Evolutionary conservation across 2,329 filamentous ascomycete genomes (phyloP).

Genomic region (Claviceps lovelessii): DNA sequence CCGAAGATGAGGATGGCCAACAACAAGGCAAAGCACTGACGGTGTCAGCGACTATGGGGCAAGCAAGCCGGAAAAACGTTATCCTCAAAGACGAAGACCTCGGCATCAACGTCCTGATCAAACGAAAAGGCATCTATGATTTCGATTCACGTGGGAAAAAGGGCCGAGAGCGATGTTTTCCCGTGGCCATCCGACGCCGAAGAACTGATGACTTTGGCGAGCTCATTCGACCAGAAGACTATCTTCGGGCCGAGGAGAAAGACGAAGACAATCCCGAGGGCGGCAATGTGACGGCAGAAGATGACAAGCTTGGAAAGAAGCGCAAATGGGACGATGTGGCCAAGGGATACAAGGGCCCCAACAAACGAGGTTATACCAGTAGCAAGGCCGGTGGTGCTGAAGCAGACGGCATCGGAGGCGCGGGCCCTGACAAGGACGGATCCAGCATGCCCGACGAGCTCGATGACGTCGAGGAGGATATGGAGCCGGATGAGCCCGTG

Average conservation of each 20-base stretch:
- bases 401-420: conserved; percentile 31
- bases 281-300: conserved; percentile 23
- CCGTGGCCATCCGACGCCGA: conserved; percentile 64
- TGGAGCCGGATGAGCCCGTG: conserved; percentile 31
- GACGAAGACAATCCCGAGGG: conserved; percentile 55
- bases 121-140: conserved; percentile 82
- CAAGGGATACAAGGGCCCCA: conserved; percentile 24
- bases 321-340: conserved; percentile 71
- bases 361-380: conserved; percentile 45
- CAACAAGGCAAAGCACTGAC: conserved; percentile 88
- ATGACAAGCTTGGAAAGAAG: conserved; percentile 71
- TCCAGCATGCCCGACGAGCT: conserved; percentile 37
- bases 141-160: conserved; percentile 86
- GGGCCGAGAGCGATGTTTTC: conserved; percentile 84
- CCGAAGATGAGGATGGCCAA: conserved; percentile 77
- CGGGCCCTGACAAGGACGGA: conserved; percentile 21
- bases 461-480: conserved; percentile 45
- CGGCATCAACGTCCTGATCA: conserved; percentile 78
- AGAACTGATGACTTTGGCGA: conserved; percentile 88
- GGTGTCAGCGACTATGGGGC: conserved; percentile 69
- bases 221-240: conserved; percentile 85
- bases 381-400: conserved; percentile 23
- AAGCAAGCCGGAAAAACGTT: conserved; percentile 72
- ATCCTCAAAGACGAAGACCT: conserved; percentile 80
- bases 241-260: conserved; percentile 79